Evolutionary conservation across 441 rosid genomes (phyloP).

Genomic region (Populus hybrid): DNA sequence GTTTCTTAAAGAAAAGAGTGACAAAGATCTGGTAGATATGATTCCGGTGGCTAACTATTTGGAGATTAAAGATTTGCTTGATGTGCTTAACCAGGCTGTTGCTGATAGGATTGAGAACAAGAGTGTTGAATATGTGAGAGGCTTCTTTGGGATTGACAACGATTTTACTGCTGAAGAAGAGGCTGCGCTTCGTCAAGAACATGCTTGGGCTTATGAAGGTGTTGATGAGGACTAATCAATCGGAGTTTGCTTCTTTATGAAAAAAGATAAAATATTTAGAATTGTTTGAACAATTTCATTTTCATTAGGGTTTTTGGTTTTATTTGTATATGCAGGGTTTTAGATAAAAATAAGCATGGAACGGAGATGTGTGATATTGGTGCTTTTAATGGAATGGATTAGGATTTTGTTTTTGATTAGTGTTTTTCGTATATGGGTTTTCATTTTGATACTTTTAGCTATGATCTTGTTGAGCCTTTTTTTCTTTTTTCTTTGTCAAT

Average conservation of each 20-base stretch:
- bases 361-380: not conserved
- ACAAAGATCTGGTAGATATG: slow-evolving; percentile 30
- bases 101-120: slow-evolving; percentile 39
- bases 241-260: not conserved
- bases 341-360: not conserved
- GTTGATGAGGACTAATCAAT: slow-evolving; percentile 24
- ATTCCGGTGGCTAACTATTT: slow-evolving; percentile 41
- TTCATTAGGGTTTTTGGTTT: not conserved
- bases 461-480: too few relatives aligned
- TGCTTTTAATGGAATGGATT: not conserved
- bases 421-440: not conserved
- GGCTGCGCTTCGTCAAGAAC: slow-evolving; percentile 22
- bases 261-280: not conserved
- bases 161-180: slow-evolving; percentile 49
- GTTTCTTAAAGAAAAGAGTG: slow-evolving; percentile 11
- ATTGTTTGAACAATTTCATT: not conserved
- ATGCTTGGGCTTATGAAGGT: slow-evolving; percentile 43
- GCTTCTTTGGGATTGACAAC: slow-evolving; percentile 31
- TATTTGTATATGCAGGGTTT: not conserved
- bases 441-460: not conserved
- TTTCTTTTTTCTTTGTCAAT: not conserved
- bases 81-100: slow-evolving; percentile 23
- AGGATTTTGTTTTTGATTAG: not conserved
- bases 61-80: slow-evolving; percentile 32
- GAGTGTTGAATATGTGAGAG: slow-evolving; percentile 38